Conservation (phyloP, 192 early-diverging fungal species). For the Irineochytrium annulatum region DNA sequence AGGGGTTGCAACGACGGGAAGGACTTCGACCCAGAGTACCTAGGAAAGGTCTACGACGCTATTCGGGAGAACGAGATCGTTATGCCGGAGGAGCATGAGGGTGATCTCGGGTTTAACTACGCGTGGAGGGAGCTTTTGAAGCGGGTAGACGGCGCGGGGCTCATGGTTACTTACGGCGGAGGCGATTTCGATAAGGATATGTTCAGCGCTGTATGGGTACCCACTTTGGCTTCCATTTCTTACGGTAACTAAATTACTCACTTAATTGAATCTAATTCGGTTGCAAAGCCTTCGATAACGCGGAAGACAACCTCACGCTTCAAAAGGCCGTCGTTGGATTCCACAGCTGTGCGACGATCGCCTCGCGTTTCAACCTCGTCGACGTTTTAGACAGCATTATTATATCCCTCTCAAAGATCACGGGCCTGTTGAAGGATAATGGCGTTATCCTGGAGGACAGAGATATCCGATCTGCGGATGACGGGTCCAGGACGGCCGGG, state of each 20-base stretch:
- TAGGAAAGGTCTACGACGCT: constrained; percentile 83
- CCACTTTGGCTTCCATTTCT: constrained; percentile 70
- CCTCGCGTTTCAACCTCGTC: constrained; percentile 66
- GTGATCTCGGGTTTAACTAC: constrained; percentile 89
- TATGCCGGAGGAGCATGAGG: constrained; percentile 95
- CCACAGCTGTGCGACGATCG: constrained; percentile 67
- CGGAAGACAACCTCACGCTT: constrained; percentile 69
- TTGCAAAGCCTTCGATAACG: constrained; percentile 69
- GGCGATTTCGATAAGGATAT: constrained; percentile 75
- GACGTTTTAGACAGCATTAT: constrained; percentile 80
- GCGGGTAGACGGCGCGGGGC: constrained; percentile 39
- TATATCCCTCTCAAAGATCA: constrained; percentile 66
- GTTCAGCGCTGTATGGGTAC: constrained; percentile 70
- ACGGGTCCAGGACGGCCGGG: not conserved
- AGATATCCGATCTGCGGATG: not conserved
- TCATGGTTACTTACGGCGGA: constrained; percentile 54
- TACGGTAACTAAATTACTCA: constrained; percentile 56
- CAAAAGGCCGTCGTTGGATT: constrained; percentile 79
- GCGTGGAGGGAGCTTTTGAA: constrained; percentile 82
- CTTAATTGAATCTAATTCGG: constrained; percentile 25
- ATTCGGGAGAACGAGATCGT: constrained; percentile 90
- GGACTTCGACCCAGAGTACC: constrained; percentile 78
- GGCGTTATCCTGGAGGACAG: constrained; percentile 17
- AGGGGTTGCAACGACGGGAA: constrained; percentile 81
- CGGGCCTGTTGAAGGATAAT: constrained; percentile 55